These are phyloP conservation scores for Veloboletus limbatus DNA, from an alignment of 1,284 basidiomycete genomes.

Conservation along the genomic window DNA sequence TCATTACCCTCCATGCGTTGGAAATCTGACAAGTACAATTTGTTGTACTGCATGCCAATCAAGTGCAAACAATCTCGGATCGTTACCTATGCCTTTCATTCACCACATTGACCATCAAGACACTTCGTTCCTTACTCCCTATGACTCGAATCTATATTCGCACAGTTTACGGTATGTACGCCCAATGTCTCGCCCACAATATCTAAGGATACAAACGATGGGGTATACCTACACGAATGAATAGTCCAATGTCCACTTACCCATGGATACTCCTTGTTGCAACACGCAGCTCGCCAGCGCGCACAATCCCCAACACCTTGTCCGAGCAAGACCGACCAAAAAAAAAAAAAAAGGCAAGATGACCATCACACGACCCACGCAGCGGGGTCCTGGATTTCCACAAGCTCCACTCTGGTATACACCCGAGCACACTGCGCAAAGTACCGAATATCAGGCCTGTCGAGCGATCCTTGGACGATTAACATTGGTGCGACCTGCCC, in stretches of 20 bases:
- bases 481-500: constrained; percentile 14
- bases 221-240: not conserved
- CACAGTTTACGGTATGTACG: too few relatives aligned
- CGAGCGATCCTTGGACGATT: constrained; percentile 16
- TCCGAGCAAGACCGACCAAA: not conserved
- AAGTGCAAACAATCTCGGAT: too few relatives aligned
- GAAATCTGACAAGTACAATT: too few relatives aligned
- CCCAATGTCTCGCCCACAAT: not conserved
- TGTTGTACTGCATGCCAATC: too few relatives aligned
- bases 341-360: not conserved
- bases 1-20: too few relatives aligned
- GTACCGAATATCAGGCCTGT: constrained; percentile 16
- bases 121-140: too few relatives aligned
- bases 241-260: too few relatives aligned
- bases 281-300: too few relatives aligned
- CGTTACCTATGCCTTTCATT: too few relatives aligned
- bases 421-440: constrained; percentile 16
- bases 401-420: constrained; percentile 20
- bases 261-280: not conserved
- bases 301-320: too few relatives aligned
- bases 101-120: too few relatives aligned
- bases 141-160: too few relatives aligned
- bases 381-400: constrained; percentile 1
- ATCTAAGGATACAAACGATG: constrained; percentile 14
- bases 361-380: not conserved